Evolutionary conservation across 2,329 filamentous ascomycete species (phyloP).

Genomic region (Fusarium abutilonis): DNA sequence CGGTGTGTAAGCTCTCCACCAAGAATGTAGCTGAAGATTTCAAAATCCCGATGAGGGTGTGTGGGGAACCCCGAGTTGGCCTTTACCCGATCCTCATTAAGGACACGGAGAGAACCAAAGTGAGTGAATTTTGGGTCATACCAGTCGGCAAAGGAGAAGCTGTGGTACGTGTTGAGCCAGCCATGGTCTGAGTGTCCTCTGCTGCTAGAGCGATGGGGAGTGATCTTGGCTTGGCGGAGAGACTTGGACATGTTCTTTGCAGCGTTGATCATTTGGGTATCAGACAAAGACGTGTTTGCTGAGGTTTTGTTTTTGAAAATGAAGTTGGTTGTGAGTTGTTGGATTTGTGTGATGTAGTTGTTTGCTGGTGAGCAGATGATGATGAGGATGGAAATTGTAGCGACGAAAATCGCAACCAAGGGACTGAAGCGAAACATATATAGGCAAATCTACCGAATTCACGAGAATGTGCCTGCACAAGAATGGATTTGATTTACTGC

Average conservation of each 20-base stretch:
- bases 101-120: conserved; percentile 82
- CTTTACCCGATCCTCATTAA: conserved; percentile 88
- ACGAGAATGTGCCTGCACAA: conserved; percentile 40
- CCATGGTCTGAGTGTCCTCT: conserved; percentile 84
- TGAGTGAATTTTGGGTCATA: conserved; percentile 72
- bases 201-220: conserved; percentile 74
- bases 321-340: conserved; percentile 36
- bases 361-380: conserved; percentile 45
- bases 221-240: conserved; percentile 75
- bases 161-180: conserved; percentile 89
- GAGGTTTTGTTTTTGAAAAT: conserved; percentile 25
- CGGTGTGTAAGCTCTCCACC: conserved; percentile 86
- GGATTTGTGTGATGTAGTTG: conserved; percentile 39
- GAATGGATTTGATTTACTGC: conserved; percentile 30
- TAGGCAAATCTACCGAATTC: conserved; percentile 43
- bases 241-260: conserved; percentile 67
- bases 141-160: conserved; percentile 81
- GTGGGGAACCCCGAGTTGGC: conserved; percentile 81
- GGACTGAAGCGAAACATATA: conserved; percentile 54
- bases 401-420: conserved; percentile 50
- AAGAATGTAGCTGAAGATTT: conserved; percentile 92
- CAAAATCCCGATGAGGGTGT: conserved; percentile 85
- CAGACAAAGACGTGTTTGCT: conserved; percentile 4
- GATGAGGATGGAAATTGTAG: conserved; percentile 53
- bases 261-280: conserved; percentile 50